Percentiles rank a stretch among this genome's conserved stretches.
These are phyloP conservation scores for Fusarium sp. DNA, from an alignment of 2,329 filamentous ascomycete genomes.

Conservation along the genomic window DNA sequence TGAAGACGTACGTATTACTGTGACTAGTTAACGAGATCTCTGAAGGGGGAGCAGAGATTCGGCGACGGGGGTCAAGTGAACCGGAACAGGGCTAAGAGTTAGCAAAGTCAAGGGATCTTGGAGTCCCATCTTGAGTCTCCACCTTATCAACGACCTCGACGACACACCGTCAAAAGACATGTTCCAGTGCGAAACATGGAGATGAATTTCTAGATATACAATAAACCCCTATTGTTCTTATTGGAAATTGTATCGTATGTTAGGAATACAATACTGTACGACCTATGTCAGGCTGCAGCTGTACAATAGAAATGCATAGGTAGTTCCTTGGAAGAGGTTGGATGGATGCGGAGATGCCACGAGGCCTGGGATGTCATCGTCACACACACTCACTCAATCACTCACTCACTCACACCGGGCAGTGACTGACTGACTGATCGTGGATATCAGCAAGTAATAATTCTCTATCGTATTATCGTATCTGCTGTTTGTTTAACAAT, in stretches of 20 bases:
- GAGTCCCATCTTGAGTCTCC: constrained; percentile 15
- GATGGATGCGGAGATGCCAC: constrained; percentile 41
- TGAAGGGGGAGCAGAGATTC: background rate
- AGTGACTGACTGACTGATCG: constrained; percentile 17
- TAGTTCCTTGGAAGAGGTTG: constrained; percentile 29
- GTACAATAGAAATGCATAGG: background rate
- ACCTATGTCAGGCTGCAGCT: background rate
- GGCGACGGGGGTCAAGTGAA: constrained; percentile 9
- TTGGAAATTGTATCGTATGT: background rate
- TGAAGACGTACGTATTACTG: background rate
- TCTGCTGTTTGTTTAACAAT: background rate
- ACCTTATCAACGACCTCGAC: constrained; percentile 36
- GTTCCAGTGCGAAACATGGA: constrained; percentile 27
- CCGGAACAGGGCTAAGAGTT: constrained; percentile 10
- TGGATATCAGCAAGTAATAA: constrained; percentile 16
- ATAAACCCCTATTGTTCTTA: background rate
- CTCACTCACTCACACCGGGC: constrained; percentile 20
- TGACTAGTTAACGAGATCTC: background rate
- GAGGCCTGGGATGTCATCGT: constrained; percentile 41
- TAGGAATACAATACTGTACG: background rate
- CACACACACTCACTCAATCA: constrained; percentile 30
- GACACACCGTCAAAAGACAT: constrained; percentile 37
- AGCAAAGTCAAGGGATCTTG: constrained; percentile 34
- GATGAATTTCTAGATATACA: background rate
- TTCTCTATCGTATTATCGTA: background rate